phyloP scores from a whole-genome alignment of 305 asterid genomes.

The Striga hermonthica region DNA sequence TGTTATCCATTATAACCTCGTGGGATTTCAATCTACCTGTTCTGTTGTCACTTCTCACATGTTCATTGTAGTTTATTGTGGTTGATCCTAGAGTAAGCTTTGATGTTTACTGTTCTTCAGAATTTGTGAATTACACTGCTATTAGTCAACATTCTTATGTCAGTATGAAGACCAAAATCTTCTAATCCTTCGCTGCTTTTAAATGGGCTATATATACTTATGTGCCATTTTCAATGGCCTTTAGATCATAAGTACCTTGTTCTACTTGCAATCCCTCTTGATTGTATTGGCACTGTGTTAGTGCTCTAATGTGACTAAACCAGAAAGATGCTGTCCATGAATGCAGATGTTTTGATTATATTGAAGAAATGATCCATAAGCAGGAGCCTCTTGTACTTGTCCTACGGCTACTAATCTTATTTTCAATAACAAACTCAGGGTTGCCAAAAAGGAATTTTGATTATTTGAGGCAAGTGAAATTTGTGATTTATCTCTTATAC shows the following conservation, averaged over 20 bases:
- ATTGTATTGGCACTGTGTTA: conserved; percentile 9
- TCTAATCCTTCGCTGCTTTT: conserved; percentile 4
- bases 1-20: not conserved
- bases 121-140: not conserved
- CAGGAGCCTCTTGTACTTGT: conserved; percentile 85
- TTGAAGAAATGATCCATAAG: conserved; percentile 93
- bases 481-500: not conserved
- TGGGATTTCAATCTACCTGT: not conserved
- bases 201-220: conserved; percentile 8
- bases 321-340: conserved; percentile 29
- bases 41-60: too few relatives aligned
- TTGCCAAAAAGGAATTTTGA: conserved; percentile 79
- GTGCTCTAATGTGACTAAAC: conserved; percentile 28
- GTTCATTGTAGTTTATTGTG: too few relatives aligned
- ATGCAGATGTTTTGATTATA: conserved; percentile 84
- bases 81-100: too few relatives aligned
- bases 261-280: conserved; percentile 9
- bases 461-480: conserved; percentile 72
- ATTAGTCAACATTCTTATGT: too few relatives aligned
- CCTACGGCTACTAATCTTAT: conserved; percentile 73
- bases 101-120: not conserved
- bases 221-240: conserved; percentile 13
- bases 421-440: conserved; percentile 89
- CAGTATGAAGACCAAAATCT: not conserved
- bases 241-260: not conserved